These are phyloP conservation scores for Suillus fuscotomentosus DNA, from an alignment of 768 basidiomycete genomes.

Conservation along the genomic window DNA sequence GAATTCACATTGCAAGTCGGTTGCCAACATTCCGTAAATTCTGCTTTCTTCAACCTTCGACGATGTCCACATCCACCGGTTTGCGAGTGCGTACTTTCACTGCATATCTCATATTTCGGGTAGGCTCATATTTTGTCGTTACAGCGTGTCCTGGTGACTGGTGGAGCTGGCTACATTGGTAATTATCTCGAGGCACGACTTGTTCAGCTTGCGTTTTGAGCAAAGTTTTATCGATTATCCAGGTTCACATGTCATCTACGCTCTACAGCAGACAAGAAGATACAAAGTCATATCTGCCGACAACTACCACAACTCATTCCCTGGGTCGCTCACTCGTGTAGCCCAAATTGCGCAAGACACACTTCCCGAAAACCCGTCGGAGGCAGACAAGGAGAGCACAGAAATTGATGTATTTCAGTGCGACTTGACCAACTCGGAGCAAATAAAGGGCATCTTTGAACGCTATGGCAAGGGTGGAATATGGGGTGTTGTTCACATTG, in stretches of 20 bases:
- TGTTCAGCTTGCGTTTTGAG: conserved; percentile 12
- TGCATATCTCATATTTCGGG: conserved; percentile 1
- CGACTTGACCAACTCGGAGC: conserved; percentile 72
- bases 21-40: conserved; percentile 5
- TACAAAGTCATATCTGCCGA: conserved; percentile 95
- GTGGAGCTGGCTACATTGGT: conserved; percentile 93
- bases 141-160: conserved; percentile 67
- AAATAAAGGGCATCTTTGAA: conserved; percentile 78
- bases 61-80: conserved; percentile 30
- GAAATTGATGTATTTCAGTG: conserved; percentile 67
- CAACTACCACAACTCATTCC: conserved; percentile 91
- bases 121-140: conserved; percentile 12
- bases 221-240: conserved; percentile 5
- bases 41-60: conserved; percentile 4
- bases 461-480: conserved; percentile 87
- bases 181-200: conserved; percentile 15
- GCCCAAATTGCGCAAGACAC: conserved; percentile 76
- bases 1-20: conserved; percentile 2
- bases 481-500: conserved; percentile 96
- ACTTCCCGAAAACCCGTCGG: conserved; percentile 63
- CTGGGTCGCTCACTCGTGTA: conserved; percentile 71
- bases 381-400: conserved; percentile 67
- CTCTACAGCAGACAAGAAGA: conserved; percentile 78
- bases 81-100: conserved; percentile 45
- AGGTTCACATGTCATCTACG: conserved; percentile 94